Evolutionary conservation across 2,329 filamentous ascomycete genomes (phyloP).

Genomic region (Talaromyces rugulosus): DNA sequence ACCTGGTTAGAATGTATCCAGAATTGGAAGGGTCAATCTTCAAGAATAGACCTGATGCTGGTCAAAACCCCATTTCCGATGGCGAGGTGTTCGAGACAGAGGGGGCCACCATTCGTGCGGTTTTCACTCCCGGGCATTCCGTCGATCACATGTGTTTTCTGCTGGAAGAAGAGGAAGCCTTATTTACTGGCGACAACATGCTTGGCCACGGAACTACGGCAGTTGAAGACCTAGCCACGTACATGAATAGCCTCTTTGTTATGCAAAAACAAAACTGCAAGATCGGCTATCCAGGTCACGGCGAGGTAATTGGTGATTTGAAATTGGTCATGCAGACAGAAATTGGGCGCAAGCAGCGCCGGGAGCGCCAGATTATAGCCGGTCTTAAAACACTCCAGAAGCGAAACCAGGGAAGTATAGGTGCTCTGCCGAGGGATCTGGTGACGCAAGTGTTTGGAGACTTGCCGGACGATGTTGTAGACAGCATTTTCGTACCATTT

Average conservation of each 20-base stretch:
- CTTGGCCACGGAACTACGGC: slow-evolving; percentile 55
- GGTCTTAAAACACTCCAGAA: slow-evolving; percentile 22
- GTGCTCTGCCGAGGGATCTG: slow-evolving; percentile 39
- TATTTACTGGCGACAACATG: slow-evolving; percentile 79
- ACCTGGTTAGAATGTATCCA: slow-evolving; percentile 31
- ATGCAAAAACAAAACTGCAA: slow-evolving; percentile 34
- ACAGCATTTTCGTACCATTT: slow-evolving; percentile 40
- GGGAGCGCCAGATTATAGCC: slow-evolving; percentile 38
- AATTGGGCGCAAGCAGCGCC: slow-evolving; percentile 32
- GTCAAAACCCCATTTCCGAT: slow-evolving; percentile 31
- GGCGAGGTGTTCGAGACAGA: slow-evolving; percentile 35
- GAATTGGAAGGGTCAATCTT: slow-evolving; percentile 26
- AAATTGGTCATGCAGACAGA: slow-evolving; percentile 34
- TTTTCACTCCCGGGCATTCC: slow-evolving; percentile 63
- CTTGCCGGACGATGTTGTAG: slow-evolving; percentile 26
- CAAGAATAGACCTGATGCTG: slow-evolving; percentile 31
- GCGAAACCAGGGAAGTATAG: slow-evolving; percentile 9
- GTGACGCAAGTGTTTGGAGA: slow-evolving; percentile 42
- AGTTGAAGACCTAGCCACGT: slow-evolving; percentile 37
- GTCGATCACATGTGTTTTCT: slow-evolving; percentile 72
- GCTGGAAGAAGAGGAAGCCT: slow-evolving; percentile 65
- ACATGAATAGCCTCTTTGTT: slow-evolving; percentile 29
- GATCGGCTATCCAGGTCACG: slow-evolving; percentile 46
- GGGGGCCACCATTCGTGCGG: slow-evolving; percentile 36
- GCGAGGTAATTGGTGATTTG: slow-evolving; percentile 35